These are phyloP conservation scores for Xerophyta viscosa DNA, from an alignment of 106 monocot species.

Conservation along the genomic window DNA sequence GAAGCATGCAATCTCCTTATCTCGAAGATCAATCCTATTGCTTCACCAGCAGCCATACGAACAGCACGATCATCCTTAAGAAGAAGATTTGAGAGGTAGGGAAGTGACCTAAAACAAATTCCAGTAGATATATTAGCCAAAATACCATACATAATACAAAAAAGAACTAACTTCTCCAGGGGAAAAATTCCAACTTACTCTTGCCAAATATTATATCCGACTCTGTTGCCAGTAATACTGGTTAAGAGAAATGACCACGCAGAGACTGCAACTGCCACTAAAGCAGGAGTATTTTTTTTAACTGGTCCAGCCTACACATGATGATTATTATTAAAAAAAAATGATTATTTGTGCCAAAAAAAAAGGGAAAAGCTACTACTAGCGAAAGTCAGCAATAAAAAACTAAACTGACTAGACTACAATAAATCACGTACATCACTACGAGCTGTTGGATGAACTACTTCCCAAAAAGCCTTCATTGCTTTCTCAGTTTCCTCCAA, in stretches of 20 bases:
- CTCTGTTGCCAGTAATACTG: constrained; percentile 50
- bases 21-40: constrained; percentile 75
- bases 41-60: constrained; percentile 98
- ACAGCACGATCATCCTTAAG: constrained; percentile 80
- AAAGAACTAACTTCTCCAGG: neutral
- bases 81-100: constrained; percentile 58
- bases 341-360: neutral
- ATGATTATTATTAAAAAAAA: too few species aligned
- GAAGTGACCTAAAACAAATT: constrained; percentile 48
- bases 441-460: constrained; percentile 74
- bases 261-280: constrained; percentile 67
- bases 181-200: constrained; percentile 44
- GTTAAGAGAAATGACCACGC: constrained; percentile 93
- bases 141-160: too few species aligned
- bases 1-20: constrained; percentile 42
- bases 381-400: too few species aligned
- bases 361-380: neutral
- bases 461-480: constrained; percentile 86
- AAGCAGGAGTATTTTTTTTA: constrained; percentile 36
- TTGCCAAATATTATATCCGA: constrained; percentile 71
- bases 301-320: constrained; percentile 27
- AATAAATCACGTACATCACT: constrained; percentile 46
- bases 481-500: constrained; percentile 68
- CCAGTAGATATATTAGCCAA: too few species aligned
- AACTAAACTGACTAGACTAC: neutral